Evolutionary conservation across 257 asterid species (phyloP).

Genomic region (Rehmannia glutinosa): DNA sequence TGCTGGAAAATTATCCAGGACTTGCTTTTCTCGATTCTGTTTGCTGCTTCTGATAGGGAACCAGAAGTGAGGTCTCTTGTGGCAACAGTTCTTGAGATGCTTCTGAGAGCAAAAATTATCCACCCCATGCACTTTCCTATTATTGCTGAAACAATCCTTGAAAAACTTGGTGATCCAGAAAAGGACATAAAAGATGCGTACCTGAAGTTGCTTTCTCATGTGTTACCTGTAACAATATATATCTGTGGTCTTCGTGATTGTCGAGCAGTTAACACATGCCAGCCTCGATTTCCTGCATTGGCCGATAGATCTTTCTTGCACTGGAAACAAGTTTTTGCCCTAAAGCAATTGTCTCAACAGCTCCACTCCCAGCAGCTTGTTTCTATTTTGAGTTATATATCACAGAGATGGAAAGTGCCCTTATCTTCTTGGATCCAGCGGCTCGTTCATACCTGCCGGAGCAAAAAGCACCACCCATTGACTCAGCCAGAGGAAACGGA

Average conservation of each 20-base stretch:
- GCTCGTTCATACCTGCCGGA: constrained; percentile 61
- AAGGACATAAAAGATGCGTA: constrained; percentile 55
- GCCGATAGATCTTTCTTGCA: constrained; percentile 38
- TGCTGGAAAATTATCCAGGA: constrained; percentile 54
- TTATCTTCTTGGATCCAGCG: constrained; percentile 93
- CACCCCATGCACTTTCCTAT: constrained; percentile 64
- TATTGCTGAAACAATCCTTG: constrained; percentile 70
- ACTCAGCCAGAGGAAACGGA: constrained; percentile 63
- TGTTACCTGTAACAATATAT: constrained; percentile 66
- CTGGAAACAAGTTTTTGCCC: constrained; percentile 94
- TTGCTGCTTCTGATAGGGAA: constrained; percentile 86
- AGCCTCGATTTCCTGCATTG: constrained; percentile 45
- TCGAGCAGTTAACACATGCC: constrained; percentile 37
- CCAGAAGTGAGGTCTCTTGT: constrained; percentile 78
- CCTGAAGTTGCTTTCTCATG: constrained; percentile 65
- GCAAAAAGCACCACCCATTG: constrained; percentile 45
- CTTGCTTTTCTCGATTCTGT: constrained; percentile 63
- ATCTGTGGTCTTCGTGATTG: constrained; percentile 60
- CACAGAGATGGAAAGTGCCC: constrained; percentile 96
- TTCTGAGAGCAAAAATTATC: constrained; percentile 77
- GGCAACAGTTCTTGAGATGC: constrained; percentile 63
- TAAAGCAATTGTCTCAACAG: constrained; percentile 77
- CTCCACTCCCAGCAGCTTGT: constrained; percentile 95
- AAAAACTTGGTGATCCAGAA: constrained; percentile 91
- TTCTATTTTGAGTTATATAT: constrained; percentile 83